These are phyloP conservation scores for Venturia aucupariae DNA, from an alignment of 2,329 filamentous ascomycete species.

Conservation along the genomic window DNA sequence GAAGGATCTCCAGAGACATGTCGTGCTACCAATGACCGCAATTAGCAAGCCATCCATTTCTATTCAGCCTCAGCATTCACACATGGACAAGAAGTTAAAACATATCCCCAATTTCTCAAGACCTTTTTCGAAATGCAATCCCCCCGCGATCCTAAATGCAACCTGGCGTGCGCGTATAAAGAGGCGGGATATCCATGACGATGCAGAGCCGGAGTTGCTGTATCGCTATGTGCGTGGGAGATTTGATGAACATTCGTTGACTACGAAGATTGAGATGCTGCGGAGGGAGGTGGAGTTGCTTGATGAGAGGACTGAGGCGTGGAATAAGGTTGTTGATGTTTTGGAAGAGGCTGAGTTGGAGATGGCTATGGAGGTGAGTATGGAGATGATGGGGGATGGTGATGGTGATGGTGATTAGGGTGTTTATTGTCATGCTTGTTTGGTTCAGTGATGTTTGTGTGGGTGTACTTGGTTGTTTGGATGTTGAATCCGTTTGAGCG, in stretches of 20 bases:
- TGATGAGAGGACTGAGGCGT: neutral
- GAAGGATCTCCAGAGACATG: neutral
- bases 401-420: neutral
- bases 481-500: neutral
- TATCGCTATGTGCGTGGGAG: neutral
- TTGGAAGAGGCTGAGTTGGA: neutral
- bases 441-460: neutral
- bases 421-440: neutral
- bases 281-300: neutral
- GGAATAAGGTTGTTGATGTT: neutral
- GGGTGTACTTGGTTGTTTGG: neutral
- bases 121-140: neutral
- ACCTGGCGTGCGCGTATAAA: neutral
- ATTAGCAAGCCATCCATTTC: neutral
- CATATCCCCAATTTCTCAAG: neutral
- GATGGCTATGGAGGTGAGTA: neutral
- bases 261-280: neutral
- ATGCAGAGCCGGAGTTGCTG: neutral
- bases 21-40: neutral
- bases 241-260: neutral
- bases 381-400: neutral
- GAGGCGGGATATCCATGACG: neutral
- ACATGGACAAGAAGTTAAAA: too few species aligned
- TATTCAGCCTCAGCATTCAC: neutral
- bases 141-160: neutral